These are phyloP conservation scores for Hypoxylon perforatum DNA, from an alignment of 495 filamentous ascomycete genomes.

Conservation along the genomic window DNA sequence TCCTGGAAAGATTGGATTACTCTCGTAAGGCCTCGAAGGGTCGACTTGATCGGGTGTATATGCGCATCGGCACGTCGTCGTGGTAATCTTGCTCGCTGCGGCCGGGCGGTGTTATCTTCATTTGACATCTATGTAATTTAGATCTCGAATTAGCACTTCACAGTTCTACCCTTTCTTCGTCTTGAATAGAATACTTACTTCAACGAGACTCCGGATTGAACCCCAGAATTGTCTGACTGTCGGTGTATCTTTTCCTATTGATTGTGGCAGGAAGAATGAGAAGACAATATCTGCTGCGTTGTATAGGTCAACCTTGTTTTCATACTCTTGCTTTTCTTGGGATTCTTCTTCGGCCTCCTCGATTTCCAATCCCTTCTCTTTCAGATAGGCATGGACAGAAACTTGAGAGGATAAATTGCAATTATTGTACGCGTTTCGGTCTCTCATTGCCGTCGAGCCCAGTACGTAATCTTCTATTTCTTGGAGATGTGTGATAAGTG, in stretches of 20 bases:
- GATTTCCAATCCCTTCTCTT: slow-evolving; percentile 15
- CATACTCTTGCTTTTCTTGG: slow-evolving; percentile 29
- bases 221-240: slow-evolving; percentile 52
- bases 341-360: slow-evolving; percentile 21
- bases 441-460: slow-evolving; percentile 25
- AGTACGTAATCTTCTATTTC: slow-evolving; percentile 32
- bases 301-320: slow-evolving; percentile 44
- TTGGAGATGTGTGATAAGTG: slow-evolving; percentile 19
- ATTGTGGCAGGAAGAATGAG: slow-evolving; percentile 49
- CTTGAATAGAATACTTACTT: slow-evolving; percentile 25
- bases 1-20: slow-evolving; percentile 40
- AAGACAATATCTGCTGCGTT: slow-evolving; percentile 48
- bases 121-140: slow-evolving; percentile 17
- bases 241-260: slow-evolving; percentile 19
- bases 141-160: not conserved
- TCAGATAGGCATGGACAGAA: slow-evolving; percentile 20
- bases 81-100: not conserved
- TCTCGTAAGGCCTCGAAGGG: slow-evolving; percentile 33
- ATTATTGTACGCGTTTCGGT: slow-evolving; percentile 27
- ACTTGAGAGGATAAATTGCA: slow-evolving; percentile 20
- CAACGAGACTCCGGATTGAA: slow-evolving; percentile 40
- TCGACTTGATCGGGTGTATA: slow-evolving; percentile 13
- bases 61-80: not conserved
- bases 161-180: not conserved
- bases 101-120: not conserved